Conservation (phyloP, 2,329 filamentous ascomycete species). For the Fusarium heterosporum region DNA sequence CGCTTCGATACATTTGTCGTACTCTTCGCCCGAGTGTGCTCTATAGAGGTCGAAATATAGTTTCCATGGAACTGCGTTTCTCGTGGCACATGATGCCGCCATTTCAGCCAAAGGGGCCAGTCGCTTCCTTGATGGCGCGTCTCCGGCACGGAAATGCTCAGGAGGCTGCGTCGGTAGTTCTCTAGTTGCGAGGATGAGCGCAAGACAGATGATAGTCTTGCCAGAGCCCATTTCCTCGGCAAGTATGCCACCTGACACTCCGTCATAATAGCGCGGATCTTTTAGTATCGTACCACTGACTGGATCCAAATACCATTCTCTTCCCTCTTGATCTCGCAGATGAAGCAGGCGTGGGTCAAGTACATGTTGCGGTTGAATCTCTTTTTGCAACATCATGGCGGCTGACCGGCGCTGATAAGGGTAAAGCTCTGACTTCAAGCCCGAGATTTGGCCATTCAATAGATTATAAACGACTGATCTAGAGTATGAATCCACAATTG, state of each 20-base stretch:
- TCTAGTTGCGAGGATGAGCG: conserved; percentile 80
- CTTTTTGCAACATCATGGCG: conserved; percentile 85
- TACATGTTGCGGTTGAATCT: conserved; percentile 71
- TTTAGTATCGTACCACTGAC: conserved; percentile 70
- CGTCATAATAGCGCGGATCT: conserved; percentile 79
- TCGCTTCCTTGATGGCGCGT: conserved; percentile 54
- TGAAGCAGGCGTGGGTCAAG: conserved; percentile 79
- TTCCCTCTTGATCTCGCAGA: conserved; percentile 69
- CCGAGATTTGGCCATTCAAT: conserved; percentile 63
- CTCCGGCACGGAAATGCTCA: conserved; percentile 63
- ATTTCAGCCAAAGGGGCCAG: conserved; percentile 78
- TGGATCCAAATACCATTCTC: conserved; percentile 76
- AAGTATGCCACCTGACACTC: conserved; percentile 79
- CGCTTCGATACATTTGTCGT: conserved; percentile 64
- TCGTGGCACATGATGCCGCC: conserved; percentile 76
- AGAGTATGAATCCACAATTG: conserved; percentile 62
- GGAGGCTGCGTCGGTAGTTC: conserved; percentile 75
- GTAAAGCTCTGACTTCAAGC: conserved; percentile 75
- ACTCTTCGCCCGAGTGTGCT: conserved; percentile 60
- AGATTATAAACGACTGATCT: conserved; percentile 67
- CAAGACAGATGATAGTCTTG: conserved; percentile 89
- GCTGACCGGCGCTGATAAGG: conserved; percentile 84
- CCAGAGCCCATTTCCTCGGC: conserved; percentile 86
- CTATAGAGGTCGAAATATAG: conserved; percentile 67
- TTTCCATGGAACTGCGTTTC: conserved; percentile 77